phyloP scores from a whole-genome alignment of 352 stramenopile genomes.

The Pythium rhizo-oryzae region DNA sequence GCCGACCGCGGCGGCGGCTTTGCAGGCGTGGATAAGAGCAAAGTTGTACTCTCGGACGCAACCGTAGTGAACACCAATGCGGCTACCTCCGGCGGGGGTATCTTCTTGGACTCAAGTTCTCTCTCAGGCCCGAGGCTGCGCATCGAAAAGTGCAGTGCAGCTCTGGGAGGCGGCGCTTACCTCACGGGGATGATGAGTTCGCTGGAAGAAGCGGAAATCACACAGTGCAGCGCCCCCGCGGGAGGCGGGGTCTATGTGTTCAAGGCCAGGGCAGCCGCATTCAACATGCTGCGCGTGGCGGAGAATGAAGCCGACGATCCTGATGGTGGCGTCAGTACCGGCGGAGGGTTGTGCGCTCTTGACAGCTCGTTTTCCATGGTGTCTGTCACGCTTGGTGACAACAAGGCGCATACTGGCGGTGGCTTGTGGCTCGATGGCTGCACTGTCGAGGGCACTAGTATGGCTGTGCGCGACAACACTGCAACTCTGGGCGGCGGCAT shows the following conservation, averaged over 20 bases:
- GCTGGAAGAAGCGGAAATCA: constrained; percentile 1
- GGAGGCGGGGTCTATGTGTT: constrained; percentile 11
- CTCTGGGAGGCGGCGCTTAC: constrained; percentile 15
- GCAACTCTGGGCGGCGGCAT: constrained; percentile 17
- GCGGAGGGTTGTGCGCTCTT: constrained; percentile 17
- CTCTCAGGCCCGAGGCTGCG: not conserved
- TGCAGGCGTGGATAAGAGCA: constrained; percentile 14
- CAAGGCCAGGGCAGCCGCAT: constrained; percentile 6
- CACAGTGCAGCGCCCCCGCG: not conserved
- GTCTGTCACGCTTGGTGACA: constrained; percentile 1
- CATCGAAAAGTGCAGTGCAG: constrained; percentile 4
- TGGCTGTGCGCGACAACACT: constrained; percentile 1
- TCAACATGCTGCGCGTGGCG: not conserved
- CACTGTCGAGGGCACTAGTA: not conserved
- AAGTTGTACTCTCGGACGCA: constrained; percentile 7
- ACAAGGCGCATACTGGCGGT: constrained; percentile 15
- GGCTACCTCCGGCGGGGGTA: constrained; percentile 10
- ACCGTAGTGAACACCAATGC: not conserved
- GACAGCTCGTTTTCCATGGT: constrained; percentile 5
- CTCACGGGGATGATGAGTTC: constrained; percentile 8
- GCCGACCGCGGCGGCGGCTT: constrained; percentile 17
- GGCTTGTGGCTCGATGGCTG: constrained; percentile 12
- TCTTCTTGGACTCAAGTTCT: constrained; percentile 25
- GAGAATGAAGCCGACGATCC: not conserved
- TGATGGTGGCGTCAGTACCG: not conserved